Conservation (phyloP, 805 yeast species). For the Ogataea corticis region DNA sequence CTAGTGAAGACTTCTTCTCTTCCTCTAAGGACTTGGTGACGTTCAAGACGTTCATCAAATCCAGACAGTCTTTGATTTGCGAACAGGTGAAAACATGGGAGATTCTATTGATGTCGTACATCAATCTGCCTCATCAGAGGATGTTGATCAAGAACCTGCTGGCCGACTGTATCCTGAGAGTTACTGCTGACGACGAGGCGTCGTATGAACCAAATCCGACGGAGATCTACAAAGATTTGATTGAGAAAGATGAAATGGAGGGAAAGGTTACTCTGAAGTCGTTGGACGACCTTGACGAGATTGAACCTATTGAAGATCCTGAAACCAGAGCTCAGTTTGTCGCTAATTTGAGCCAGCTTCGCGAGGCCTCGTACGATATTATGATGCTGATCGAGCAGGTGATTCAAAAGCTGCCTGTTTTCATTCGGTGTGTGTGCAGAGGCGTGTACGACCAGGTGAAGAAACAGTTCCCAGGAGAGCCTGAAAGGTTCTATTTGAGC, state of each 20-base stretch:
- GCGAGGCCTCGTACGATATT: conserved; percentile 68
- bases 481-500: conserved; percentile 59
- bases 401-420: conserved; percentile 50
- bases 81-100: conserved; percentile 42
- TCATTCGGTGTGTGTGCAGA: conserved; percentile 55
- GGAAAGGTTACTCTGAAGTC: conserved; percentile 29
- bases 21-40: conserved; percentile 19
- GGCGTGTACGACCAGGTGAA: conserved; percentile 34
- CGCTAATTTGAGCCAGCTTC: conserved; percentile 65
- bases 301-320: conserved; percentile 76
- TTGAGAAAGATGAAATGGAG: conserved; percentile 35
- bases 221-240: conserved; percentile 46
- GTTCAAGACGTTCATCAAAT: conserved; percentile 29
- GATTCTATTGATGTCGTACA: conserved; percentile 41
- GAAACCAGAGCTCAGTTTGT: conserved; percentile 73
- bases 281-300: conserved; percentile 30
- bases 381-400: conserved; percentile 50
- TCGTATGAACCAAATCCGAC: conserved; percentile 83
- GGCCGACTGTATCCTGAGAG: conserved; percentile 39
- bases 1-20: conserved; percentile 44
- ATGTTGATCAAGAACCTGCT: conserved; percentile 41
- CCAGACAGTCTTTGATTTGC: conserved; percentile 22
- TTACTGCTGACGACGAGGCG: conserved; percentile 49
- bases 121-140: conserved; percentile 51
- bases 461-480: conserved; percentile 54